Conservation (phyloP, 1,284 basidiomycete genomes). For the Agroathelia rolfsii region DNA sequence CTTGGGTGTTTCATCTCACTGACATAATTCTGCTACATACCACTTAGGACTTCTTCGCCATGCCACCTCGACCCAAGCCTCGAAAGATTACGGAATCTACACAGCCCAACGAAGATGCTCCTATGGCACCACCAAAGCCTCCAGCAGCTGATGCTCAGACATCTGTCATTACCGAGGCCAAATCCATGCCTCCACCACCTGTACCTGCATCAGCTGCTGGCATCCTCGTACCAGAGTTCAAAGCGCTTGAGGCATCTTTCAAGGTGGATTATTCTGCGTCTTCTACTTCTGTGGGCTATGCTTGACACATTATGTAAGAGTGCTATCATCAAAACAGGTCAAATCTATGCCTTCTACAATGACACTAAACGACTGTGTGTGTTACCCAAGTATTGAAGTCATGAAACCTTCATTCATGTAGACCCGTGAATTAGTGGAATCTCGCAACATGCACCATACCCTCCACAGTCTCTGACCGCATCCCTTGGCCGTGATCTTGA, state of each 20-base stretch:
- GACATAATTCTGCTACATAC: too few relatives aligned
- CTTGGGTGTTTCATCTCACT: too few relatives aligned
- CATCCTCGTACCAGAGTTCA: slow-evolving; percentile 55
- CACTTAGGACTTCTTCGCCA: too few relatives aligned
- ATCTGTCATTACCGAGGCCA: slow-evolving; percentile 16
- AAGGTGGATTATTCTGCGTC: slow-evolving; percentile 29
- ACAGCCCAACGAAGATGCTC: slow-evolving; percentile 13
- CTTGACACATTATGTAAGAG: too few relatives aligned
- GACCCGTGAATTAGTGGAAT: too few relatives aligned
- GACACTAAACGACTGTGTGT: slow-evolving; percentile 55
- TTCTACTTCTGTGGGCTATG: slow-evolving; percentile 4
- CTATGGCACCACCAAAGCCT: slow-evolving; percentile 13
- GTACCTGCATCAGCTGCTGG: slow-evolving; percentile 31
- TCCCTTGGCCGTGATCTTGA: slow-evolving; percentile 63
- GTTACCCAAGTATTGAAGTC: background rate
- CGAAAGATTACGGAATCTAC: slow-evolving; percentile 3
- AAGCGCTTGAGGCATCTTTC: slow-evolving; percentile 43
- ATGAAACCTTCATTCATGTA: slow-evolving; percentile 1
- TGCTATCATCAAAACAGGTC: slow-evolving; percentile 56
- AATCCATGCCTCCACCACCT: slow-evolving; percentile 54
- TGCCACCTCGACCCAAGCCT: slow-evolving; percentile 12
- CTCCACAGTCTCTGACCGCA: slow-evolving; percentile 51
- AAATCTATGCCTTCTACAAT: slow-evolving; percentile 58
- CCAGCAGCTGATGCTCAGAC: slow-evolving; percentile 7
- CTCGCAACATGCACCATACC: slow-evolving; percentile 45